Conservation (phyloP, 2,329 filamentous ascomycete genomes). For the Microsporum ferrugineum region DNA sequence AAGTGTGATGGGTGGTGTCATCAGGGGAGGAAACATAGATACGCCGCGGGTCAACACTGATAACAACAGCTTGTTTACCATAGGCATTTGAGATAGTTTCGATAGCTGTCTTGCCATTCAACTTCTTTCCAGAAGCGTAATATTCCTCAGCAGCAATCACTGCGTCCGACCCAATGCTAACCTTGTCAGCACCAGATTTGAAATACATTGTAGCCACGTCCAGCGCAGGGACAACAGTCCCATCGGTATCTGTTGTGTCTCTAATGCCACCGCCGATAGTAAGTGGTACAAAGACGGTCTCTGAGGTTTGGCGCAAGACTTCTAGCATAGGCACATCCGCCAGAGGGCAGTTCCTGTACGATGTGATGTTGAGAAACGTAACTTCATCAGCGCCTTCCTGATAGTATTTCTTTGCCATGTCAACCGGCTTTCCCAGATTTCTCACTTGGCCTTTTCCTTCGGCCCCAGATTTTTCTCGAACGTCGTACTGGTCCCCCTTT, state of each 20-base stretch:
- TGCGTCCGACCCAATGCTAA: constrained; percentile 90
- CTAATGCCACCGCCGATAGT: constrained; percentile 93
- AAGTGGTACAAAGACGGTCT: constrained; percentile 89
- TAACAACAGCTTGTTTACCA: constrained; percentile 91
- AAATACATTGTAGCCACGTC: constrained; percentile 97
- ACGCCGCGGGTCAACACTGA: constrained; percentile 86
- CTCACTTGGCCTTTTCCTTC: constrained; percentile 54
- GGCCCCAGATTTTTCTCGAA: constrained; percentile 67
- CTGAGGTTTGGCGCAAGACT: constrained; percentile 70
- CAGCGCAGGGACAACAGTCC: constrained; percentile 72
- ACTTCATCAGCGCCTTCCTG: constrained; percentile 93
- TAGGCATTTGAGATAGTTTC: constrained; percentile 91
- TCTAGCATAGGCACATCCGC: constrained; percentile 94
- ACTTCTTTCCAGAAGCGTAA: constrained; percentile 55
- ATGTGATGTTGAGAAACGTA: constrained; percentile 96
- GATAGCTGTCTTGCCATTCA: constrained; percentile 78
- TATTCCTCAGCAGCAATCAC: constrained; percentile 89
- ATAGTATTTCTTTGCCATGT: constrained; percentile 89
- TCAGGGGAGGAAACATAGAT: constrained; percentile 64
- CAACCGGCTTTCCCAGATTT: constrained; percentile 92
- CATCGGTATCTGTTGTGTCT: constrained; percentile 82
- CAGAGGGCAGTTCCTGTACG: constrained; percentile 87
- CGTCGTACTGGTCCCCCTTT: constrained; percentile 97
- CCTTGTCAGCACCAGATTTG: constrained; percentile 91
- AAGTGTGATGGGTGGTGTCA: constrained; percentile 61